Percentiles rank a stretch among this genome's conserved stretches.
phyloP scores from a whole-genome alignment of 2,329 filamentous ascomycete species.

The Nemania diffusa region DNA sequence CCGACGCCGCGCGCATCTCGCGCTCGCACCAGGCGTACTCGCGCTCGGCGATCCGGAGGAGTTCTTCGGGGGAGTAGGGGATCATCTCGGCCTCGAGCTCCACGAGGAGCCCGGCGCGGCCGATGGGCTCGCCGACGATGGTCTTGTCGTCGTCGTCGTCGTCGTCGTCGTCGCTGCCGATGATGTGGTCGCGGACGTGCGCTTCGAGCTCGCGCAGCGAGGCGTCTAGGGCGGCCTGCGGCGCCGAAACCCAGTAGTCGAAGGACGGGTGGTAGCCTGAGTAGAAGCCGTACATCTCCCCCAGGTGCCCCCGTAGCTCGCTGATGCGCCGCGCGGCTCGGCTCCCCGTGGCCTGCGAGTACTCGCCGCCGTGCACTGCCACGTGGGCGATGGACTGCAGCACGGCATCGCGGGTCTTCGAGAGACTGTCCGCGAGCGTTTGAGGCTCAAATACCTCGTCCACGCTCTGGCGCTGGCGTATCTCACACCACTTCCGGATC shows the following conservation, averaged over 20 bases:
- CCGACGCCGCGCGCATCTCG: constrained; percentile 64
- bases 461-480: constrained; percentile 55
- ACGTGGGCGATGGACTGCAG: constrained; percentile 50
- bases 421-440: constrained; percentile 55
- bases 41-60: constrained; percentile 61
- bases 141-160: constrained; percentile 55
- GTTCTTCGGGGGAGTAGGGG: constrained; percentile 66
- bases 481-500: constrained; percentile 59
- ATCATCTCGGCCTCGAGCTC: constrained; percentile 68
- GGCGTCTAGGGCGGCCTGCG: constrained; percentile 54
- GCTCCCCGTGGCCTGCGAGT: constrained; percentile 57
- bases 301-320: constrained; percentile 54
- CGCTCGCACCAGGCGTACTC: constrained; percentile 66
- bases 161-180: constrained; percentile 50
- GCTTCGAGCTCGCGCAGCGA: constrained; percentile 53
- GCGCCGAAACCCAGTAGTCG: constrained; percentile 64
- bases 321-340: constrained; percentile 57
- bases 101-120: constrained; percentile 59
- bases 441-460: constrained; percentile 57
- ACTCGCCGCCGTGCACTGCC: constrained; percentile 46
- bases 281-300: constrained; percentile 63
- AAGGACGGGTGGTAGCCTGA: constrained; percentile 65
- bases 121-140: constrained; percentile 68
- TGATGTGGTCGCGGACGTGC: constrained; percentile 53
- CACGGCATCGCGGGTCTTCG: constrained; percentile 51